Percentiles rank a stretch among this genome's conserved stretches.
phyloP scores from a whole-genome alignment of 169 alveolate genomes.

The Pseudocohnilembus persalinus region DNA sequence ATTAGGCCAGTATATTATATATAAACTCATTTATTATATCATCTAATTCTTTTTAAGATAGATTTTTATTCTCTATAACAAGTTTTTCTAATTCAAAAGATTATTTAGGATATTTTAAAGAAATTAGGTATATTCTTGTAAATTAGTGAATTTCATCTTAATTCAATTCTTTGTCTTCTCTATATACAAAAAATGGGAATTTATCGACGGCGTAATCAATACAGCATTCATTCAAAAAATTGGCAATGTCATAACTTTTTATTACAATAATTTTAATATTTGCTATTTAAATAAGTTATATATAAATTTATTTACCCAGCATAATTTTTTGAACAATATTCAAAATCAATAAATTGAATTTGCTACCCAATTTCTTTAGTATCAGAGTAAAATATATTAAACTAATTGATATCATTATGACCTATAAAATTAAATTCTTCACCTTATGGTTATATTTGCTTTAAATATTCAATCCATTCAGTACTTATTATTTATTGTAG shows the following conservation, averaged over 20 bases:
- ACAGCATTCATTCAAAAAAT: slow-evolving; percentile 16
- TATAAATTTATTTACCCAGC: background rate
- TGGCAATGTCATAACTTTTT: slow-evolving; percentile 17
- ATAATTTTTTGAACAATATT: slow-evolving; percentile 14
- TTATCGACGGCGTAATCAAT: slow-evolving; percentile 1
- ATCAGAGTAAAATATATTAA: slow-evolving; percentile 8
- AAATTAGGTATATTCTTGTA: background rate
- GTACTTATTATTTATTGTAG: background rate
- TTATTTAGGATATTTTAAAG: too few relatives aligned
- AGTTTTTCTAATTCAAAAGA: background rate
- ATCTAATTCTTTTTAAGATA: background rate
- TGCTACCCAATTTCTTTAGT: background rate
- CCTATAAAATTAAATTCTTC: background rate
- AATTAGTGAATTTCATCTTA: background rate
- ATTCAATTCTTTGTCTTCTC: background rate
- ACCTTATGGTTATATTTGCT: slow-evolving; percentile 2
- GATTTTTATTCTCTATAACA: background rate
- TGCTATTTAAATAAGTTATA: background rate
- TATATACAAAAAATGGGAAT: slow-evolving; percentile 13
- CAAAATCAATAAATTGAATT: slow-evolving; percentile 15
- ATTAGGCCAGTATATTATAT: background rate
- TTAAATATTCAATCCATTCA: background rate
- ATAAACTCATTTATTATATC: background rate
- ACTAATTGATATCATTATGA: slow-evolving; percentile 21
- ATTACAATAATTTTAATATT: too few relatives aligned